These are phyloP conservation scores for Hericium coralloides DNA, from an alignment of 768 basidiomycete genomes.

Conservation along the genomic window DNA sequence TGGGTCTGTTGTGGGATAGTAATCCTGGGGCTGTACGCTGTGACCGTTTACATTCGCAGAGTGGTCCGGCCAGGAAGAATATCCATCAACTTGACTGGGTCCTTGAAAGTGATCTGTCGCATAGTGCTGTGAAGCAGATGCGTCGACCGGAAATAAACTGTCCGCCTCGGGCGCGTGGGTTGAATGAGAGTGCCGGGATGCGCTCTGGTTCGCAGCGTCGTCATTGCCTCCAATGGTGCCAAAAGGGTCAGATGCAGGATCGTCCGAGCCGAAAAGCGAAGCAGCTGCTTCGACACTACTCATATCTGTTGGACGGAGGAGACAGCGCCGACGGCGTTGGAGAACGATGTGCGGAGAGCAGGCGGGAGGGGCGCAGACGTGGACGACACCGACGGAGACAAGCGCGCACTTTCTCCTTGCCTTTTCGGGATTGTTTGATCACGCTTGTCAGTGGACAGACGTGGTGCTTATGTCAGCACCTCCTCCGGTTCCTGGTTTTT, in stretches of 20 bases:
- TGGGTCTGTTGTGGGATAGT: conserved; percentile 1
- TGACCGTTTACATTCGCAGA: background rate
- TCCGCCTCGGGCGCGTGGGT: background rate
- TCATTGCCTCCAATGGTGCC: conserved; percentile 14
- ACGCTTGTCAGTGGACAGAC: too few species aligned
- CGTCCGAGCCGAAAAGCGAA: conserved; percentile 67
- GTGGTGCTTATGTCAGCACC: too few species aligned
- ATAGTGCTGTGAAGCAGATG: background rate
- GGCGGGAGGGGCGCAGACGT: background rate
- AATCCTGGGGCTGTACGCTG: conserved; percentile 3
- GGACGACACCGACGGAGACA: background rate
- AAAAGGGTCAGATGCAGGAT: conserved; percentile 37
- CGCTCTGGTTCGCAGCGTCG: background rate
- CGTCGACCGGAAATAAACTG: background rate
- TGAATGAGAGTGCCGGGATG: background rate
- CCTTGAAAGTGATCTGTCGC: background rate
- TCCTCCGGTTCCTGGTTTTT: too few species aligned
- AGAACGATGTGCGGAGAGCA: background rate
- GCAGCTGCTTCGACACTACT: conserved; percentile 69
- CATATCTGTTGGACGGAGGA: conserved; percentile 30
- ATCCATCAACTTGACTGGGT: background rate
- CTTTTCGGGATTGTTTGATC: too few species aligned
- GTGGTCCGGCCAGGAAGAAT: conserved; percentile 3
- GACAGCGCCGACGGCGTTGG: background rate
- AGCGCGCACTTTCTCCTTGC: too few species aligned